Conservation (phyloP, 805 yeast species). For the Metschnikowia sp. region DNA sequence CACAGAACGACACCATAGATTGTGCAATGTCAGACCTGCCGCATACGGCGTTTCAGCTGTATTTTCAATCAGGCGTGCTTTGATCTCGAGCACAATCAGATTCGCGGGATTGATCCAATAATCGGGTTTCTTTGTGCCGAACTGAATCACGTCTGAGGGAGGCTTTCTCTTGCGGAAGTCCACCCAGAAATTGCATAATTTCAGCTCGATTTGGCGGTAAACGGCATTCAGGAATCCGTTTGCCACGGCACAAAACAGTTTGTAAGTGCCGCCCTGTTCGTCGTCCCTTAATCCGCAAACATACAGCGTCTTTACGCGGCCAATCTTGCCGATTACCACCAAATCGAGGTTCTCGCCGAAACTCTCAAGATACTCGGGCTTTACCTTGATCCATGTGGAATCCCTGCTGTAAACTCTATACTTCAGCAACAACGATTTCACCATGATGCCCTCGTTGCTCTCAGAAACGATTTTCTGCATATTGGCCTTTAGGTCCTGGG, state of each 20-base stretch:
- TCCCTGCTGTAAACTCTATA: constrained; percentile 63
- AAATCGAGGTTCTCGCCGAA: constrained; percentile 86
- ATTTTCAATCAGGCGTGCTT: constrained; percentile 68
- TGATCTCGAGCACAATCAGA: constrained; percentile 77
- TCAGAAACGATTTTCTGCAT: constrained; percentile 55
- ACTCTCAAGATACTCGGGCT: constrained; percentile 84
- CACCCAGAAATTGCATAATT: constrained; percentile 62
- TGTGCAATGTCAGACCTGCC: constrained; percentile 67
- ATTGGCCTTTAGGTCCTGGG: constrained; percentile 52
- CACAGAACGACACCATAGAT: constrained; percentile 67
- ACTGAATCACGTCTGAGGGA: constrained; percentile 33
- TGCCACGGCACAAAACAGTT: constrained; percentile 75
- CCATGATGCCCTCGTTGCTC: constrained; percentile 77
- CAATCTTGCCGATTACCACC: constrained; percentile 70
- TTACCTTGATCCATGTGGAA: constrained; percentile 79
- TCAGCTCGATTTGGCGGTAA: constrained; percentile 52
- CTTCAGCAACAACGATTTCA: constrained; percentile 58
- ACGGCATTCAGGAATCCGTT: constrained; percentile 75
- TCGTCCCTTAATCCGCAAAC: constrained; percentile 66
- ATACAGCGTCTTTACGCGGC: constrained; percentile 67
- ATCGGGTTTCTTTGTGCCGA: constrained; percentile 62
- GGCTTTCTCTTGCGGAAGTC: constrained; percentile 34
- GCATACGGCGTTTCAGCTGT: constrained; percentile 47
- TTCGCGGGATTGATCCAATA: constrained; percentile 79
- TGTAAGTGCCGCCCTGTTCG: constrained; percentile 41